Evolutionary conservation across 1,284 basidiomycete genomes (phyloP), one percentile per base, ranked within the genome.

Genomic region (Hemileia vastatrix): DNA sequence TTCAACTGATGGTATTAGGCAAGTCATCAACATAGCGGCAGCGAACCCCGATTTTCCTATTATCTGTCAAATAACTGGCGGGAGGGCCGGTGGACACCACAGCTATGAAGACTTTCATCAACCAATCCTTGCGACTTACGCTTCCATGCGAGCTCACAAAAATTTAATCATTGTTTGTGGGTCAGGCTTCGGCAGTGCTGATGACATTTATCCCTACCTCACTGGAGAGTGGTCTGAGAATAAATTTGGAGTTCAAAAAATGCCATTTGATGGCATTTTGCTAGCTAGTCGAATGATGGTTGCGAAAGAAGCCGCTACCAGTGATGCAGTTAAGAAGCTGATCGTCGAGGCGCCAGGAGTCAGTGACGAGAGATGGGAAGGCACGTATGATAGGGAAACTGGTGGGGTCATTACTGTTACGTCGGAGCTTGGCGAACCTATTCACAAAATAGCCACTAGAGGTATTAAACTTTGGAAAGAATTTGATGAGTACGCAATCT

Each of bases 71-170:
- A 97, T 94, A 94, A 98, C 94, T 54, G 95, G 94, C 74, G 94
- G 94, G 57, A 90, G 94, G 71, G 95, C 94, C n/a, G 94, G 94
- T 70, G 94, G 94, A 65, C 94, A 98, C 73, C 94, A 97, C 80
- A 93, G 90, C 9, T 96, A 86, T 77, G 95, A 98, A 77, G 95
- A 98, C 77, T 93, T 97, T 84, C 93, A 97, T 76, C 90, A 95
- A 77, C 94, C 95, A 0, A 85, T 98, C 70, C 80, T 98, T 49
- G 79, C 85, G 51, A 97, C 93, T 0, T 98, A 98, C 78, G 81
- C 85, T 52, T 80, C 87, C 19, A 95, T 98, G 75, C 87, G 94
- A 66, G 85, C 88, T 71, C 86, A 93, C 68, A 72, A 81, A 60
- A 98, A 98, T 78, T 86, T 98, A 70, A 82, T 83, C 57, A 86